phyloP scores from a whole-genome alignment of 1,284 basidiomycete genomes.

The Anthracocystis panici-leucophaei region DNA sequence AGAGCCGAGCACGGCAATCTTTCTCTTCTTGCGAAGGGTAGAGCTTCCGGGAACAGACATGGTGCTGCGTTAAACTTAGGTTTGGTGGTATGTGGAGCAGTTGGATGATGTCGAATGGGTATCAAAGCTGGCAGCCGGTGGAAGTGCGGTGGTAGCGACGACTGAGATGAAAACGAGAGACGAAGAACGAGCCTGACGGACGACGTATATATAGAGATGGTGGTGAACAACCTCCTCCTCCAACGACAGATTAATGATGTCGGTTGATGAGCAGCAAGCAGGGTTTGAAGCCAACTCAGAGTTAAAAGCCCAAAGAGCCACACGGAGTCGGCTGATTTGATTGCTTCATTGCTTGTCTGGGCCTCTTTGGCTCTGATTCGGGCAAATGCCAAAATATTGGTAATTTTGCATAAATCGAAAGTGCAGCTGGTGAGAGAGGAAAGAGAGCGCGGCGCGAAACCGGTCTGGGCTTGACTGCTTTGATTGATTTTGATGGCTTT shows the following conservation, averaged over 20 bases:
- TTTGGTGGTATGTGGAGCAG: background rate
- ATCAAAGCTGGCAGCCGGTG: background rate
- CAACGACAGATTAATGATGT: no score
- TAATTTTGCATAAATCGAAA: conserved; percentile 3
- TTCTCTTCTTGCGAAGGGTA: conserved; percentile 65
- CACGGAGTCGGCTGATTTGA: no score
- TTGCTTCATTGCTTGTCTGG: no score
- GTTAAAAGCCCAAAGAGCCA: background rate
- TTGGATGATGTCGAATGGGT: background rate
- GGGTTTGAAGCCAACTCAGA: no score
- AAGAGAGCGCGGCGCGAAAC: conserved; percentile 9
- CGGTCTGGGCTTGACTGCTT: background rate
- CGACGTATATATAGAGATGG: no score
- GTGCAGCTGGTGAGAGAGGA: background rate
- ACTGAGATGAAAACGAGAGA: background rate
- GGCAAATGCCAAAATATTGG: background rate
- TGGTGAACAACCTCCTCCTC: no score
- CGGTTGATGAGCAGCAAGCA: no score
- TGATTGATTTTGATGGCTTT: background rate
- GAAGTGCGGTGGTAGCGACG: background rate
- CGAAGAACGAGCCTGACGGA: no score
- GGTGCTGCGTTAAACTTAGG: conserved; percentile 6
- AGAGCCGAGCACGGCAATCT: conserved; percentile 68
- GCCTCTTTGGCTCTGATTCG: background rate
- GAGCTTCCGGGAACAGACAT: conserved; percentile 52